Conservation (phyloP, 371 early-diverging fungal species). For the Mucor saturninus region DNA sequence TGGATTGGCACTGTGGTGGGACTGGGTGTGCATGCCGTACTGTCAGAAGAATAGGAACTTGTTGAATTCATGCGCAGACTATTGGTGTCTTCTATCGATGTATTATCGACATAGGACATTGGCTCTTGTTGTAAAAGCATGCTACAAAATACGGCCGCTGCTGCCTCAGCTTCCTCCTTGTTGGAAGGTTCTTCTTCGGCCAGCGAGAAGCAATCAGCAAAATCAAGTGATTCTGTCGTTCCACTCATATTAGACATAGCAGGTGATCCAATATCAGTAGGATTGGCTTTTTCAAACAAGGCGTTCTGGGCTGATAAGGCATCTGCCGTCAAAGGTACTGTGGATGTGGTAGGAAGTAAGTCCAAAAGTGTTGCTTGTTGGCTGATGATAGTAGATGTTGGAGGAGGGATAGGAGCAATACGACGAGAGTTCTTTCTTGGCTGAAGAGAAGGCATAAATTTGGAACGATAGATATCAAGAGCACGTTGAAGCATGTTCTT, state of each 20-base stretch:
- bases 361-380: conserved; percentile 14
- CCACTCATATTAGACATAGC: conserved; percentile 35
- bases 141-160: conserved; percentile 29
- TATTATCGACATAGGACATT: conserved; percentile 4
- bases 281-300: conserved; percentile 25
- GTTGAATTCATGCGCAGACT: conserved; percentile 14
- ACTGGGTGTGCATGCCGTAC: conserved; percentile 40
- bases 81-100: neutral
- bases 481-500: conserved; percentile 55
- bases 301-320: conserved; percentile 48
- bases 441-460: conserved; percentile 48
- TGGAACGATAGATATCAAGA: conserved; percentile 50
- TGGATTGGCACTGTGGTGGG: conserved; percentile 24
- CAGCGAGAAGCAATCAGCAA: conserved; percentile 57
- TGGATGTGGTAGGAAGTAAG: conserved; percentile 4
- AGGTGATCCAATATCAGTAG: conserved; percentile 14
- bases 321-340: conserved; percentile 33
- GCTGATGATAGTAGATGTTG: conserved; percentile 5
- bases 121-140: conserved; percentile 29
- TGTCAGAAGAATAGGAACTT: conserved; percentile 23
- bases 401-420: conserved; percentile 32
- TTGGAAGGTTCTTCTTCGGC: conserved; percentile 36
- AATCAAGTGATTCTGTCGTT: conserved; percentile 46
- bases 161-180: conserved; percentile 11
- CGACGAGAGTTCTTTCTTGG: conserved; percentile 44